Evolutionary conservation across 2,329 filamentous ascomycete species (phyloP).

Genomic region (Cadophora sp.): DNA sequence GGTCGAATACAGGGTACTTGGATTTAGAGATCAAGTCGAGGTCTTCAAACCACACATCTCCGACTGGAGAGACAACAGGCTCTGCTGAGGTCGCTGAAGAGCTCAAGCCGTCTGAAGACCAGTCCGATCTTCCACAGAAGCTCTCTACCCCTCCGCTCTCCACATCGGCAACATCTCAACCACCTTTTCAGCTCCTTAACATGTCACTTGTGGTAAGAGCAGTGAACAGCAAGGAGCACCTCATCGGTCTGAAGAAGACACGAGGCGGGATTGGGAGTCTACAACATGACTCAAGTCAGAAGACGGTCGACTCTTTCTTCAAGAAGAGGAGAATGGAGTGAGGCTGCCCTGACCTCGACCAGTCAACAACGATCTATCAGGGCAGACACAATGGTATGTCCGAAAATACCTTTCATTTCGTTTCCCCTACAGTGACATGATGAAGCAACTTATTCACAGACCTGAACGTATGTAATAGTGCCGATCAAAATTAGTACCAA

Average conservation of each 20-base stretch:
- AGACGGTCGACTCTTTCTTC: slow-evolving; percentile 80
- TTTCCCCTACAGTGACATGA: slow-evolving; percentile 58
- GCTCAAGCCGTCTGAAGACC: background rate
- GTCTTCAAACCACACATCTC: background rate
- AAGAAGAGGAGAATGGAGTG: slow-evolving; percentile 55
- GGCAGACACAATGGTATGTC: slow-evolving; percentile 49
- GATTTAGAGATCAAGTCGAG: slow-evolving; percentile 40
- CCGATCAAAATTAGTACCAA: slow-evolving; percentile 67
- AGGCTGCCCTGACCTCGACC: background rate
- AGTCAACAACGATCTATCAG: background rate
- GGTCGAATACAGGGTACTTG: slow-evolving; percentile 70
- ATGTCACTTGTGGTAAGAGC: slow-evolving; percentile 60
- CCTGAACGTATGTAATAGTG: slow-evolving; percentile 56
- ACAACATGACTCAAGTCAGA: slow-evolving; percentile 76
- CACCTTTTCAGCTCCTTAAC: slow-evolving; percentile 39
- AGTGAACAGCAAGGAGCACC: slow-evolving; percentile 75
- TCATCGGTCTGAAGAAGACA: slow-evolving; percentile 77
- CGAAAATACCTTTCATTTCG: slow-evolving; percentile 34
- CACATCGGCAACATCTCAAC: background rate
- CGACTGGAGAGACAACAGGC: background rate
- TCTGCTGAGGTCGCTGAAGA: background rate
- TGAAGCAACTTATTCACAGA: slow-evolving; percentile 79
- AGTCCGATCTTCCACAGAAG: slow-evolving; percentile 7
- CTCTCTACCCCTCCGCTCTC: slow-evolving; percentile 9
- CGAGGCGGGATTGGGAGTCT: slow-evolving; percentile 83